Evolutionary conservation across 345 rosid species (phyloP), one percentile per base, ranked within the genome.

Genomic region (Salix udensis): DNA sequence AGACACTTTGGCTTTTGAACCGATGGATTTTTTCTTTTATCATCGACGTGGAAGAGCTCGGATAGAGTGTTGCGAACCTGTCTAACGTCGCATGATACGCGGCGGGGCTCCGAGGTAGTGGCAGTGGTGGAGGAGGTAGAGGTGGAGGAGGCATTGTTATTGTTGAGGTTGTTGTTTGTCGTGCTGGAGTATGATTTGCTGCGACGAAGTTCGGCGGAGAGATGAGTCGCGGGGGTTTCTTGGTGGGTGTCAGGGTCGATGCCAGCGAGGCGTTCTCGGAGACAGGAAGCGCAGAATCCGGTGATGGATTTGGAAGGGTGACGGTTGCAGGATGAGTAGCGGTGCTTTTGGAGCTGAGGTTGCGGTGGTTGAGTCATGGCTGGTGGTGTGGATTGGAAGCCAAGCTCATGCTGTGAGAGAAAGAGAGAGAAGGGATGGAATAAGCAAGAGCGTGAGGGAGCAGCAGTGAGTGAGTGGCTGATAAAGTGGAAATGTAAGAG

Each of bases 231-330:
- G 65, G 82, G 76, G 83, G 68, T 16, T 66, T 75, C 73, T 53
- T 30, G 80, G 82, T 74, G 74, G 75, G 79, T 73, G 78, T 83
- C 80, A 60, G 89, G 86, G 75, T 88, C 88, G 42, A 91, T 86
- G 72, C 82, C 85, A 78, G 90, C 82, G 65, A 93, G 96, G 52
- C 96, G 96, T 68, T 93, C 94, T n/a, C 90, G 81, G 84, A 91
- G 97, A 70, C 96, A 93, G 65, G 89, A 74, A 44, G 96, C 87
- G 76, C 97, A 93, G 76, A 88, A 86, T 50, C 91, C 93, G 55
- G 84, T 82, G 73, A 88, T 71, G 65, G 95, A 85, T 39, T 80
- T 79, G 67, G 81, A 23, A 31, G 88, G 91, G 82, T 87, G 95
- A 77, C 88, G 94, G 83, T 84, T 87, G 86, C 94, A 91, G 2